Conservation (phyloP, 2,329 filamentous ascomycete genomes). For the Hyphodiscus sp. region DNA sequence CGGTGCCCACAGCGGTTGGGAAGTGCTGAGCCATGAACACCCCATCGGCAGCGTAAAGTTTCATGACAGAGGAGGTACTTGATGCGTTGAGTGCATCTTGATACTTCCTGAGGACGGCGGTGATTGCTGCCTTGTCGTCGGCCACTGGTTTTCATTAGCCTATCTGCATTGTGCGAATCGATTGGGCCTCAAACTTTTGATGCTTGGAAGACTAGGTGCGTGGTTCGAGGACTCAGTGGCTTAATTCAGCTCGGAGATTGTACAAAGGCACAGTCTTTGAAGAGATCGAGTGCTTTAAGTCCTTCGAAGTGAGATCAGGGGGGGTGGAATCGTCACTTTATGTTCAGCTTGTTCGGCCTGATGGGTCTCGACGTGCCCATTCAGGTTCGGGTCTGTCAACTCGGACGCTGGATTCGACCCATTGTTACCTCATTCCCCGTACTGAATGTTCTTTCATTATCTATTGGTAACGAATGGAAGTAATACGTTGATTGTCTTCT, state of each 20-base stretch:
- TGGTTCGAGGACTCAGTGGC: not conserved
- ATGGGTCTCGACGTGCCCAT: not conserved
- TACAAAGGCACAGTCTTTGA: not conserved
- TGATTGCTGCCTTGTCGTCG: not conserved
- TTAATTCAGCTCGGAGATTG: not conserved
- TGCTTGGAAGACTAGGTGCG: no score
- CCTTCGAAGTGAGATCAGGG: not conserved
- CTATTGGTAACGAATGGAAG: not conserved
- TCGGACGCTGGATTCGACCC: not conserved
- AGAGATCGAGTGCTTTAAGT: not conserved
- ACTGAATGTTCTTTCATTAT: not conserved
- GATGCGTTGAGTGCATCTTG: conserved; percentile 2
- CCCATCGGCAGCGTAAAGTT: conserved; percentile 1
- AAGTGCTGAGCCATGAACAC: conserved; percentile 10
- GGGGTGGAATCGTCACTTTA: not conserved
- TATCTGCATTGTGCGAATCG: not conserved
- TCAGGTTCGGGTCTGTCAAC: not conserved
- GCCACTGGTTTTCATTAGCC: not conserved
- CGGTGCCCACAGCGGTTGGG: not conserved
- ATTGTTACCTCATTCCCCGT: not conserved
- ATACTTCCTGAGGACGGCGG: not conserved
- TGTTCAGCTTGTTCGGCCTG: not conserved
- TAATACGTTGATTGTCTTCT: not conserved
- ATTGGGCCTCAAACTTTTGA: not conserved
- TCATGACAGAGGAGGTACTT: not conserved